Base-by-base conservation (phyloP, 495 filamentous ascomycete genomes). In the Cladorrhinum samala region DNA sequence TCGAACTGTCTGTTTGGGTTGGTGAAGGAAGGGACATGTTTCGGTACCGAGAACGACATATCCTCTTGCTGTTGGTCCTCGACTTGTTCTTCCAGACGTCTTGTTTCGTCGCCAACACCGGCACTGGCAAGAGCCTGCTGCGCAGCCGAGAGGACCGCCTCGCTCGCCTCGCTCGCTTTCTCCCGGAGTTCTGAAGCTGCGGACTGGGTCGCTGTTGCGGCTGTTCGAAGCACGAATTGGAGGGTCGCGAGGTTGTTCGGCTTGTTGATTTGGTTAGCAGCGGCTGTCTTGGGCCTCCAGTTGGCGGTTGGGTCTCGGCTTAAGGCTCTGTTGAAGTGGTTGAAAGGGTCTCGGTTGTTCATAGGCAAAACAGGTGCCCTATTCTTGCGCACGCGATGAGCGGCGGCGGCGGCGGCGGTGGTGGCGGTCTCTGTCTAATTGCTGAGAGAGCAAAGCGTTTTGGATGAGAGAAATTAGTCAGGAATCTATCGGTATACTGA, bases 11-110 rank as follows among this genome's bases (percentile, higher is more conserved):
- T 83, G 59, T 86, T 82, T 2, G 85, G 76, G 70, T 84, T 78
- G 30, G 75, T 72, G 64, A 90, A 89, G 46, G 82, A 84, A 9
- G 87, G 86, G 16, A 85, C 77, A 72, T 87, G 83, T 63, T 77
- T 81, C 9, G 81, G 84, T 14, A 85, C 59, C 36, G 76, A 67
- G 67, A 86, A 87, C 49, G 85, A 82, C 86, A 88, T 89, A 47
- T 73, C 71, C 59, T 73, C 65, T 24, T 36, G 8, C 21, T 49
- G 23, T 41, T 49, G 48, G n/a, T 14, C 2, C 30, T 43, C 45
- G 18, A 1, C n/a, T 20, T 30, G 8, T 46, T 19, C 5, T 7
- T 51, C 43, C 1, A 4, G 13, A 18, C 21, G 14, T 52, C 19
- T 21, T 42, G 19, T 45, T 21, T 46, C 16, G 24, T 42, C 17